Evolutionary conservation across 1,139 yeast genomes (phyloP), one percentile per base, ranked within the genome.

Genomic region (Magnusiomyces suaveolens): DNA sequence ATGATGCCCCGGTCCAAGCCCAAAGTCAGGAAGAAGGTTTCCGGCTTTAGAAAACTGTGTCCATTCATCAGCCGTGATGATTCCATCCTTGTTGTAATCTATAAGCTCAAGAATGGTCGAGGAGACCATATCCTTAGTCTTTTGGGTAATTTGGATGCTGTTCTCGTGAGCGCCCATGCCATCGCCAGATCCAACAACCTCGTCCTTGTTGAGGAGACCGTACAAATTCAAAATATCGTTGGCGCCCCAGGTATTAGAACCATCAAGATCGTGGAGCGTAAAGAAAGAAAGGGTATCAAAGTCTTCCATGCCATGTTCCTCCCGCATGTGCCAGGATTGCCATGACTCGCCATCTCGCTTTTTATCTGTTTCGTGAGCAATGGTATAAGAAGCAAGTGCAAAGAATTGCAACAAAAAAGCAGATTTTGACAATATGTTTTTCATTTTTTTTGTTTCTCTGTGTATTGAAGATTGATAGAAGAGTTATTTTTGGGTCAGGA

Each of bases 1-100:
- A 70, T 90, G 97, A 66, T 90, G 97, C 20, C 98, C 97, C n/a
- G 87, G 92, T 23, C 97, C 97, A 59, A 84, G 83, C 8, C 96
- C 96, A 67, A 89, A 82, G 68, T 92, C 97, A 0, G 97, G 97
- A 65, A 92, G 78, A 60, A 79, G 80, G 1, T 86, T 84, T 3
- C 95, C 95, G 8, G 69, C 70, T 1, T 69, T 69, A 8, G 79
- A 75, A 69, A 79, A 90, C n/a, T 71, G 70, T 51, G 80, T 65
- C 84, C 90, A 92, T 66, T 89, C 97, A 20, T 82, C 82, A 53
- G 80, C 69, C 12, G 82, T 72, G 16, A 90, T 76, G 51, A 71
- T 72, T 0, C 85, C 86, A 65, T 89, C 90, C n/a, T 74, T 69
- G 64, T 87, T 73, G 0, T 75, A 69, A 67, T 89, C 96, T 54